A percentile compares a stretch with the other conserved stretches of the same genome.
Conservation (phyloP, 768 basidiomycete species). For the Agaricus blazei region DNA sequence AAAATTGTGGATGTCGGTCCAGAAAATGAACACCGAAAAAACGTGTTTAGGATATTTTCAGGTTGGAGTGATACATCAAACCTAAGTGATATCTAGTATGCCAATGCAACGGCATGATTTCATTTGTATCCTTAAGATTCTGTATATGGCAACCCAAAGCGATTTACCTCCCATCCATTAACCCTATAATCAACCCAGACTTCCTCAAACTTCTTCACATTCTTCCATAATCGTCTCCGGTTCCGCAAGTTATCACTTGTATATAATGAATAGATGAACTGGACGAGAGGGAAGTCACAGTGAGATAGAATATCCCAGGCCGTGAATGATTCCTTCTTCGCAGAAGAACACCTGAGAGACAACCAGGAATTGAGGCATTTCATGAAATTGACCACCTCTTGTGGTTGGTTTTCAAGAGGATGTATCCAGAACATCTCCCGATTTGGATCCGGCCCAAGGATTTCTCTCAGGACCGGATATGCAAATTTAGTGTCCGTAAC, state of each 20-base stretch:
- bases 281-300: background rate
- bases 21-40: background rate
- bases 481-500: background rate
- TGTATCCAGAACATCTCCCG: conserved; percentile 1
- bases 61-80: background rate
- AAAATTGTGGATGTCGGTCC: background rate
- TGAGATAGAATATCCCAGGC: background rate
- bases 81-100: background rate
- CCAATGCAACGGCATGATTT: background rate
- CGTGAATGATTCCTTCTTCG: background rate
- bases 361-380: background rate
- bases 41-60: background rate
- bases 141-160: conserved; percentile 3
- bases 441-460: background rate
- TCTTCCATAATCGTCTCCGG: conserved; percentile 1
- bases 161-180: conserved; percentile 6
- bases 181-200: conserved; percentile 4
- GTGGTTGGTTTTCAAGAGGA: background rate
- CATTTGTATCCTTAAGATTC: background rate
- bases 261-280: background rate
- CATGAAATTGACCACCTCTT: background rate
- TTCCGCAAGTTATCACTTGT: background rate
- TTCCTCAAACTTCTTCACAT: background rate
- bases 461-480: conserved; percentile 1
- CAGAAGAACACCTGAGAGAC: background rate